phyloP scores from a whole-genome alignment of 371 early-diverging fungal species.

The Basidiobolus meristosporus region DNA sequence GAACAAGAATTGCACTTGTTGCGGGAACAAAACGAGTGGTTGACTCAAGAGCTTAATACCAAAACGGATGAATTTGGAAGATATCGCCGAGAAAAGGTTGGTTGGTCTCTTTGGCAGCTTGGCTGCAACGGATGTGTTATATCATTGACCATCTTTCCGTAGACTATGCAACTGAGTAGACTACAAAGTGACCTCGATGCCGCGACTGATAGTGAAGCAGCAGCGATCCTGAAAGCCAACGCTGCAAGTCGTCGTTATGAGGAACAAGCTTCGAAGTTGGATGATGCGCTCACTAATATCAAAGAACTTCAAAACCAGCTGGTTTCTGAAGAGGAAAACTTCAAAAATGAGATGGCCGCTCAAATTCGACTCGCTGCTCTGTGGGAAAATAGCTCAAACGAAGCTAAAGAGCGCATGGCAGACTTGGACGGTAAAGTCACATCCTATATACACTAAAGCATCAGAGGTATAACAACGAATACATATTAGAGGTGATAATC shows the following conservation, averaged over 20 bases:
- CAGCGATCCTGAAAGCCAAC: conserved; percentile 4
- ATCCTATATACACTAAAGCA: background rate
- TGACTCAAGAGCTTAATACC: conserved; percentile 23
- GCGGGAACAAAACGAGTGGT: conserved; percentile 21
- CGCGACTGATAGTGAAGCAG: background rate
- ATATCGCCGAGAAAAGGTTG: conserved; percentile 16
- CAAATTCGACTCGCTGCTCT: conserved; percentile 33
- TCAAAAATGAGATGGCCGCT: conserved; percentile 40
- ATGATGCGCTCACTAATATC: conserved; percentile 16
- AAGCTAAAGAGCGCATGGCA: conserved; percentile 18
- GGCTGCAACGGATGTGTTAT: too few relatives aligned
- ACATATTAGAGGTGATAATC: background rate
- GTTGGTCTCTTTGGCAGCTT: too few relatives aligned
- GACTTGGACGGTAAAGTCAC: conserved; percentile 17
- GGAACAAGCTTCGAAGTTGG: conserved; percentile 20
- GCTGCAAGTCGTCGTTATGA: conserved; percentile 13
- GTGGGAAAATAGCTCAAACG: conserved; percentile 24
- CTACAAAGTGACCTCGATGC: conserved; percentile 5
- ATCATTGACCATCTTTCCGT: too few relatives aligned
- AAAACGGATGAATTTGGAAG: conserved; percentile 13
- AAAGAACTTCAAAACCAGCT: conserved; percentile 23
- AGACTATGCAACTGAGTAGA: conserved; percentile 7
- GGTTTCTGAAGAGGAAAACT: conserved; percentile 28
- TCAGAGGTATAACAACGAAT: background rate
- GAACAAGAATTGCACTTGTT: conserved; percentile 14